Conservation (phyloP, 306 rosid genomes). For the Rosa lucieae region DNA sequence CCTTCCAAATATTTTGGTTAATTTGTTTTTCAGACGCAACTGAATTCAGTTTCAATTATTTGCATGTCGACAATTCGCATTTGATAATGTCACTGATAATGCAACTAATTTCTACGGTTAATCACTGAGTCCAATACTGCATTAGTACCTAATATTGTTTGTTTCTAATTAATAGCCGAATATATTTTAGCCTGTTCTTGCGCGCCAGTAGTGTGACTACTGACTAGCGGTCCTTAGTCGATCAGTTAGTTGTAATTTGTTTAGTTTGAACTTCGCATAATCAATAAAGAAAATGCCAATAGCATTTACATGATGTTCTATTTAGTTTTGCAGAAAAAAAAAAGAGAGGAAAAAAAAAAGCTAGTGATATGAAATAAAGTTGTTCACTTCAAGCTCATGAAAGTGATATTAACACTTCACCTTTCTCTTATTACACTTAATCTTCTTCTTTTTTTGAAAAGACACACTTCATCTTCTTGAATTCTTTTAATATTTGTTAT, state of each 20-base stretch:
- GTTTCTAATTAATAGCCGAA: background rate
- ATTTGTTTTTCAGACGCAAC: background rate
- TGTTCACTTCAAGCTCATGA: background rate
- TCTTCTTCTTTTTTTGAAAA: too few relatives aligned
- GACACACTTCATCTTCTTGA: too few relatives aligned
- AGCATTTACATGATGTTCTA: background rate
- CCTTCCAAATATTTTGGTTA: background rate
- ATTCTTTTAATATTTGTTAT: background rate
- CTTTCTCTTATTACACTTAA: background rate
- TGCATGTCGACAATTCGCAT: conserved; percentile 1
- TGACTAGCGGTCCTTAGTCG: background rate
- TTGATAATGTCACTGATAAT: background rate
- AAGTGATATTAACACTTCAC: background rate
- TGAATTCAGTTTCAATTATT: background rate
- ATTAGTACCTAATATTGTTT: background rate
- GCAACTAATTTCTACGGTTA: background rate
- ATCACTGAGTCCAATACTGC: background rate
- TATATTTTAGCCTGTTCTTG: background rate
- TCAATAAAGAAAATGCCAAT: background rate
- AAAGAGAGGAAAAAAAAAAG: background rate
- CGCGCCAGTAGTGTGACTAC: background rate
- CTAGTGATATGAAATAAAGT: background rate
- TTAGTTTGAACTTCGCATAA: background rate
- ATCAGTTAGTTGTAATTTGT: background rate
- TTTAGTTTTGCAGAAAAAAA: background rate